These are phyloP conservation scores for Thuidium tamariscinum DNA, from an alignment of 225 moss, liverwort and hornwort genomes.

Conservation along the genomic window DNA sequence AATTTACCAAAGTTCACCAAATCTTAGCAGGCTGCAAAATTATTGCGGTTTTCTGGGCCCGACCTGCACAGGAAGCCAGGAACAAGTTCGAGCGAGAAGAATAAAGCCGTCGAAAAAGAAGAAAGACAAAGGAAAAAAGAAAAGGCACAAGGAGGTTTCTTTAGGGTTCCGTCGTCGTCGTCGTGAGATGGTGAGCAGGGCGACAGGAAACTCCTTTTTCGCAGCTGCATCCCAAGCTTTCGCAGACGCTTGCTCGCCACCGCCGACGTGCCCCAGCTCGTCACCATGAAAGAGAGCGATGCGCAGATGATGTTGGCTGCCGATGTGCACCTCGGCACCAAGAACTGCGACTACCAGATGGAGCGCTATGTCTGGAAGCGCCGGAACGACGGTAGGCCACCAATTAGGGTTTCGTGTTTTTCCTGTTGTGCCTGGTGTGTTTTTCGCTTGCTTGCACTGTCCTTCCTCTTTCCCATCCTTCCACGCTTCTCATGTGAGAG, in stretches of 20 bases:
- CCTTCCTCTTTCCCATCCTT: not conserved
- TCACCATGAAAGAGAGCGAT: conserved; percentile 57
- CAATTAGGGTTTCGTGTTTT: not conserved
- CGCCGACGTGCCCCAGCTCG: not conserved
- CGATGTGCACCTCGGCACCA: conserved; percentile 80
- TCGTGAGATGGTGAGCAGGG: not conserved
- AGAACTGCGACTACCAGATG: conserved; percentile 93
- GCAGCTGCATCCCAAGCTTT: not conserved
- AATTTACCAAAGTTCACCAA: too few relatives aligned
- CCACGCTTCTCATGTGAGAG: not conserved
- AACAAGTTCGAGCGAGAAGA: too few relatives aligned
- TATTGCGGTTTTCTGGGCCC: too few relatives aligned
- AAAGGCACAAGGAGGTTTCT: not conserved
- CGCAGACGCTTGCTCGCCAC: not conserved
- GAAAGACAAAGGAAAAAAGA: not conserved
- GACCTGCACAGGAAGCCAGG: too few relatives aligned
- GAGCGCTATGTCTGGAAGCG: conserved; percentile 89
- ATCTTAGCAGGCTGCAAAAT: too few relatives aligned
- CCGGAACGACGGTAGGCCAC: conserved; percentile 33
- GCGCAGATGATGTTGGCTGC: conserved; percentile 86
- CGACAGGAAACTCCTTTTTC: not conserved
- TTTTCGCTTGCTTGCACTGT: not conserved
- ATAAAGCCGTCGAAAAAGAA: not conserved
- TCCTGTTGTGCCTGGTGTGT: not conserved
- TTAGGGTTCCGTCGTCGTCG: not conserved